Evolutionary conservation across 1,284 basidiomycete species (phyloP), one percentile per base, ranked within the genome.

Genomic region (Irpex lacteus): DNA sequence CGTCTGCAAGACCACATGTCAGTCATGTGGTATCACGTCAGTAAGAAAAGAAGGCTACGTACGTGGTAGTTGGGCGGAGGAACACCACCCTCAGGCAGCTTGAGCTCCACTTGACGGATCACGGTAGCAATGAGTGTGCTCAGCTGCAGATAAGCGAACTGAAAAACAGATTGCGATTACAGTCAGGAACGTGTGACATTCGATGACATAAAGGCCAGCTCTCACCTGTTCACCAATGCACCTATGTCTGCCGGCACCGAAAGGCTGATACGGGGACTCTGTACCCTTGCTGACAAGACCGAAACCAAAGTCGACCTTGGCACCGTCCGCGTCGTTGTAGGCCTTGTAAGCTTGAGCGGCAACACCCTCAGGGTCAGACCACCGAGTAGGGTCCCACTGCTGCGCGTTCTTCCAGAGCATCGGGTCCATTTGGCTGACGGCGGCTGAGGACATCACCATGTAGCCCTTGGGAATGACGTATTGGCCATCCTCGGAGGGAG

Each of bases 131-230:
- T 80, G 74, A 99, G 84, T 5, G 90, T 90, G 54, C 95, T 92
- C 32, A 99, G 82, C 78, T 99, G 98, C 62, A 98, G 78, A 76
- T 98, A 97, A 13, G 98, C 98, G 73, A 98, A 99, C 86, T 95
- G 70, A 55, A 75, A 70, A 68, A 15, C 13, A 11, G 52, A 26
- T 15, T 15, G 59, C n/a, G 18, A 59, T 52, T 21, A 6, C 13
- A 19, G 34, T 34, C 53, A 37, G 32, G 26, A 13, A 56, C 15
- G 40, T n/a, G 40, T 47, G 9, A 47, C 13, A 47, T 4, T 13
- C n/a, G 32, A 13, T 47, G 40, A 47, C 40, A 47, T 47, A 9
- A 34, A 32, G 34, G 21, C 9, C 32, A 6, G 32, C 5, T 75
- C 82, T 66, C 65, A 89, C 89, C 82, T 91, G 94, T 80, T 98